Conservation (phyloP, 2,329 filamentous ascomycete genomes). For the Cucurbitaria berberidis region DNA sequence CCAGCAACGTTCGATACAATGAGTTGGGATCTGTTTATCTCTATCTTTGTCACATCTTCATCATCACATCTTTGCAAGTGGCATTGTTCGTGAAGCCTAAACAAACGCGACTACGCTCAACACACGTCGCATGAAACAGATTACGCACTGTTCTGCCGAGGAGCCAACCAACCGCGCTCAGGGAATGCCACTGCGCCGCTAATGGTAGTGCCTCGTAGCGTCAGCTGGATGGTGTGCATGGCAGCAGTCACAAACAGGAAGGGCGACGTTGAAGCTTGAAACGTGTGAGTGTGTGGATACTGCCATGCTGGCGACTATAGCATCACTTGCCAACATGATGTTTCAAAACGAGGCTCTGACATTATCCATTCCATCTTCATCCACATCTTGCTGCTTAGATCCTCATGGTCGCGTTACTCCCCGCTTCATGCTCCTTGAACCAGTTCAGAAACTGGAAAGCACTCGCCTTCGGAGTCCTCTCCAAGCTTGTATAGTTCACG, state of each 20-base stretch:
- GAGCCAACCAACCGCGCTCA: conserved; percentile 6
- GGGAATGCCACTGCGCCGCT: not conserved
- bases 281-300: no score
- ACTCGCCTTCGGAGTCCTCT: conserved; percentile 51
- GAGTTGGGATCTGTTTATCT: not conserved
- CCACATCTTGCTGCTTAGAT: conserved; percentile 10
- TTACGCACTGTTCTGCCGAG: conserved; percentile 23
- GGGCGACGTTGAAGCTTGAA: no score
- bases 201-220: not conserved
- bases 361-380: not conserved
- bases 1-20: not conserved
- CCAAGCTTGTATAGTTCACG: conserved; percentile 50
- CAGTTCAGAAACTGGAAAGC: conserved; percentile 53
- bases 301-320: no score
- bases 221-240: not conserved
- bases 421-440: conserved; percentile 45
- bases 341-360: no score
- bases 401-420: conserved; percentile 36
- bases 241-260: not conserved
- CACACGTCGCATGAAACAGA: conserved; percentile 31
- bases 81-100: no score
- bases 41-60: not conserved
- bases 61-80: no score
- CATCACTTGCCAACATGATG: no score
- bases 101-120: conserved; percentile 1